Evolutionary conservation across 163 green algal genomes (phyloP), one percentile per base, ranked within the genome.

Genomic region (Chlorella variabilis): DNA sequence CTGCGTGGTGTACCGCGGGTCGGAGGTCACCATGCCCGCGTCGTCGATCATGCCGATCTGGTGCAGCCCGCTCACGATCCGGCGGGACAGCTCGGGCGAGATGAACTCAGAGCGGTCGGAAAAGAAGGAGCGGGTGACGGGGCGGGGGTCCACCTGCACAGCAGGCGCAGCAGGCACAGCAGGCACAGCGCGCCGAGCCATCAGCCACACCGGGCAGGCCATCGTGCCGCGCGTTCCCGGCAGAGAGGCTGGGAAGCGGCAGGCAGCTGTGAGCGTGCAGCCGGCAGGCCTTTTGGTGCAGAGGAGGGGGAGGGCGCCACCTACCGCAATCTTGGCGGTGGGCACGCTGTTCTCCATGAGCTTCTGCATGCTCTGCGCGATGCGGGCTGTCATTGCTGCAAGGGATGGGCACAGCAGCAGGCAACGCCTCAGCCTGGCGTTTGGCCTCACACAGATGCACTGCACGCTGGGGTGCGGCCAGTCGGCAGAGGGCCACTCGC

Each of bases 21-120:
- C 67, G 25, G 23, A 13, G 25, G 41, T 39, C 25, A 41, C 13
- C 5, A 21, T 25, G 25, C 38, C 67, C 42, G 73, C 29, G 18
- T 42, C 51, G 41, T 71, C 59, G 1, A 71, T 23, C 75, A 81
- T 81, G 75, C 75, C 75, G 4, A 81, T 81, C 21, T 62, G 4
- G 36, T 48, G 29, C 58, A 81, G 75, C 20, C 75, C 75, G 6
- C 45, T 45, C 18, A 81, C 75, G 45, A 81, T 61, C 29, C 34
- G 5, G n/a, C 62, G 29, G 21, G 58, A 73, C 58, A 81, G 75
- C 58, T 71, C 75, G 0, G 41, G 59, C 8, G 29, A 9, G 20
- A 81, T 71, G 41, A 49, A 71, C 39, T 71, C n/a, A 29, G 75
- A 81, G 75, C 75, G 75, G 41, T 81, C 75, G 0, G 75, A 81